phyloP scores from a whole-genome alignment of 2,329 filamentous ascomycete species.

The Elsinoe australis region DNA sequence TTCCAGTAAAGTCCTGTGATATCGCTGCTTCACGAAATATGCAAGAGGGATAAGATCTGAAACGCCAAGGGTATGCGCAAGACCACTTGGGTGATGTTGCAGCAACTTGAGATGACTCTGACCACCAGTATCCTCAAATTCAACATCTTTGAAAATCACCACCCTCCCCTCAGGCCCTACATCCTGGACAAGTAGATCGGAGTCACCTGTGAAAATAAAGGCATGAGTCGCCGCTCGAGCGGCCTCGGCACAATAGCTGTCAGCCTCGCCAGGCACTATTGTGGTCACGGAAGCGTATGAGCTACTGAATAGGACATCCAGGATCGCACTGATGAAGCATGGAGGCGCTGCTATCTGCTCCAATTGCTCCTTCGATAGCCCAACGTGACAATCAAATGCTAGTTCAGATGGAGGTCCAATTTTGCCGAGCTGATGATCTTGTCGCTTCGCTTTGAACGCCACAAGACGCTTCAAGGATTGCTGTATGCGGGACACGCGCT shows the following conservation, averaged over 20 bases:
- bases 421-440: constrained; percentile 21
- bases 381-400: constrained; percentile 21
- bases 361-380: constrained; percentile 20
- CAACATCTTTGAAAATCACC: constrained; percentile 60
- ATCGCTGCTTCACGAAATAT: constrained; percentile 33
- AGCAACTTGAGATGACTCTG: constrained; percentile 21
- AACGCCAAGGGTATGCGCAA: constrained; percentile 42
- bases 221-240: constrained; percentile 48
- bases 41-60: constrained; percentile 34
- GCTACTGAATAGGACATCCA: constrained; percentile 57
- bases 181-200: constrained; percentile 71
- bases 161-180: constrained; percentile 56
- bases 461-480: constrained; percentile 51
- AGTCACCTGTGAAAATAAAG: constrained; percentile 72
- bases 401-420: not conserved
- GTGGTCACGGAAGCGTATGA: constrained; percentile 38
- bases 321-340: constrained; percentile 70
- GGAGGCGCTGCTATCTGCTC: constrained; percentile 47
- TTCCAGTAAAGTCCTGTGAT: constrained; percentile 27
- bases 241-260: constrained; percentile 65
- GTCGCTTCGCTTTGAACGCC: constrained; percentile 36
- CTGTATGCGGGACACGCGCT: constrained; percentile 55
- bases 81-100: constrained; percentile 36
- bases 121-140: constrained; percentile 24
- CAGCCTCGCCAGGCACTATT: constrained; percentile 77